Percentiles rank a stretch among this genome's conserved stretches.
Conservation (phyloP, 1,284 basidiomycete genomes). For the Volvariella surrecta region DNA sequence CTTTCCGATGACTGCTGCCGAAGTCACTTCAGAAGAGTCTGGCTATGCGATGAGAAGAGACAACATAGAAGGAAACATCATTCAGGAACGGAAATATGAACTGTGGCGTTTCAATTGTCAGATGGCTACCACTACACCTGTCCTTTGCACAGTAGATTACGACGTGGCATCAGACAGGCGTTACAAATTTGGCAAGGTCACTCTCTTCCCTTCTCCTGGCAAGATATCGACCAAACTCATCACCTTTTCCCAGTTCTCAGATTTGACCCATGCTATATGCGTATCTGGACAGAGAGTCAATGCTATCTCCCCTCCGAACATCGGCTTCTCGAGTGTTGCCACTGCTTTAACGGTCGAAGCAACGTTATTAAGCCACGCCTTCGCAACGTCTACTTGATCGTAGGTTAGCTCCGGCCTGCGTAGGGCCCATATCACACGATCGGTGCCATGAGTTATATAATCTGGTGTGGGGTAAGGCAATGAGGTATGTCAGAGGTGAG, state of each 20-base stretch:
- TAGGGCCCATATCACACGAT: constrained; percentile 35
- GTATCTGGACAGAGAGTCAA: constrained; percentile 42
- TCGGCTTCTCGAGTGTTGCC: constrained; percentile 22
- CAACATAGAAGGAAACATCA: no score
- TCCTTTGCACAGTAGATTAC: no score
- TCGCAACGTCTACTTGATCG: constrained; percentile 36
- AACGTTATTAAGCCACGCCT: constrained; percentile 42
- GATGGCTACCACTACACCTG: no score
- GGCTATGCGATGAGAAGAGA: no score
- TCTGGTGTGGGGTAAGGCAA: constrained; percentile 28
- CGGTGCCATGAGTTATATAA: constrained; percentile 62
- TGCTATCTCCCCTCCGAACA: constrained; percentile 27
- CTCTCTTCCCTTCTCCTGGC: constrained; percentile 9
- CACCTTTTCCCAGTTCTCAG: constrained; percentile 39
- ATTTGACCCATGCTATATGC: constrained; percentile 42
- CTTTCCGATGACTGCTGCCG: no score
- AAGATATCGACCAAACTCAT: constrained; percentile 25
- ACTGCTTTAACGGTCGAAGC: constrained; percentile 29
- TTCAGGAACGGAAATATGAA: no score
- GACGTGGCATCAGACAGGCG: not conserved
- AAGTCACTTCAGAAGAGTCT: no score
- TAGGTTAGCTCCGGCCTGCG: constrained; percentile 25
- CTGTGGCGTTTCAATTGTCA: no score
- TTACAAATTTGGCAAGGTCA: no score
- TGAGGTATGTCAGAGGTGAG: not conserved